These are phyloP conservation scores for Stenocarpella maydis DNA, from an alignment of 2,329 filamentous ascomycete genomes.

Conservation along the genomic window DNA sequence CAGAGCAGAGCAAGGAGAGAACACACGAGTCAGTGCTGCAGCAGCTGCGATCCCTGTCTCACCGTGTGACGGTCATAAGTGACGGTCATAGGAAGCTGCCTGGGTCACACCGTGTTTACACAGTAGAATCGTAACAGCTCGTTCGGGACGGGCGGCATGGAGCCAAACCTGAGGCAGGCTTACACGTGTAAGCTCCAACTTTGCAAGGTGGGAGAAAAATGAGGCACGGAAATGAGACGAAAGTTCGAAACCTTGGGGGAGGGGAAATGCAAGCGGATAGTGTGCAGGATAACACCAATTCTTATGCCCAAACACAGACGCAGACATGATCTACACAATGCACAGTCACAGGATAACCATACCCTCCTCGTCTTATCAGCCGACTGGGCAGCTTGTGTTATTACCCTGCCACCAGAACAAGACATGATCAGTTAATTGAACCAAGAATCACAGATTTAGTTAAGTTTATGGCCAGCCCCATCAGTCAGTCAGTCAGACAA, in stretches of 20 bases:
- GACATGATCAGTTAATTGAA: too few relatives aligned
- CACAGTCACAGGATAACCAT: not conserved
- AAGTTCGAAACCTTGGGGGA: not conserved
- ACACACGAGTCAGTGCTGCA: slow-evolving; percentile 8
- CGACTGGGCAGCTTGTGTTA: too few relatives aligned
- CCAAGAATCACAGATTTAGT: too few relatives aligned
- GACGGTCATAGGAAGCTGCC: too few relatives aligned
- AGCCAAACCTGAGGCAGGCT: too few relatives aligned
- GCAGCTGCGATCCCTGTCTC: not conserved
- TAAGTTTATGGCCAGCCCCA: too few relatives aligned
- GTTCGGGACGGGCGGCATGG: slow-evolving; percentile 7
- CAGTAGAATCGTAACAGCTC: not conserved
- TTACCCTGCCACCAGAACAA: not conserved
- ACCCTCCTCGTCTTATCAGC: not conserved
- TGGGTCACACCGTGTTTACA: too few relatives aligned
- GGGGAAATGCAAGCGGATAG: not conserved
- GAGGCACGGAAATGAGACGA: slow-evolving; percentile 1
- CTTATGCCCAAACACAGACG: not conserved
- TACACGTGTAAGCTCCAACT: not conserved
- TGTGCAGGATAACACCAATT: too few relatives aligned
- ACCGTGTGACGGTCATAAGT: not conserved
- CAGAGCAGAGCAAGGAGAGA: not conserved
- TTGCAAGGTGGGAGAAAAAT: not conserved
- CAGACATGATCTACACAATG: too few relatives aligned
- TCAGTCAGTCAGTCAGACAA: too few relatives aligned